Conservation (phyloP, 306 rosid genomes). For the Cicer yamashitae region DNA sequence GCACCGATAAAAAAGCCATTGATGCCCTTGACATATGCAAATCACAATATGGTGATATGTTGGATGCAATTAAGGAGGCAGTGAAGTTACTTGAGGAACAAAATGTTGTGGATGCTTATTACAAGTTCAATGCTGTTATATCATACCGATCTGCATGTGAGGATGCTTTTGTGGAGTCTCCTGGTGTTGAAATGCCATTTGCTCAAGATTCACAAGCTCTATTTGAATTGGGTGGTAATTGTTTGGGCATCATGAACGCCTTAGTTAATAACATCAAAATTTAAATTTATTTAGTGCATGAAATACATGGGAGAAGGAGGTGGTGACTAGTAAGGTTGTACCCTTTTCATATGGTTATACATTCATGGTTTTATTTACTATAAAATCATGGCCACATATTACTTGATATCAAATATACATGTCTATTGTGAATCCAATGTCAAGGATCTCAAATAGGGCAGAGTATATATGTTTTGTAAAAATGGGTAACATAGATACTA, state of each 20-base stretch:
- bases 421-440: background rate
- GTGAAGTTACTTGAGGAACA: background rate
- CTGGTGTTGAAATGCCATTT: constrained; percentile 4
- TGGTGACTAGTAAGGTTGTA: constrained; percentile 1
- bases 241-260: constrained; percentile 33
- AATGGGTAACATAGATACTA: background rate
- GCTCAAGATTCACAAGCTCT: background rate
- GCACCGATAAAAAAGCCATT: background rate
- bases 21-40: constrained; percentile 35
- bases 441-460: background rate
- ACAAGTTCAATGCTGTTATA: constrained; percentile 27
- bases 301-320: background rate
- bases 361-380: background rate
- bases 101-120: constrained; percentile 40
- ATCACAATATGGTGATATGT: background rate
- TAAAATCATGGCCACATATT: background rate
- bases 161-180: constrained; percentile 19
- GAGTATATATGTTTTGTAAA: background rate
- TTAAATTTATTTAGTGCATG: background rate
- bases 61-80: constrained; percentile 15
- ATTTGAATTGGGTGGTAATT: constrained; percentile 17
- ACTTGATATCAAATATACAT: background rate
- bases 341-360: background rate
- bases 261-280: background rate
- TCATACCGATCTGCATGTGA: background rate